These are phyloP conservation scores for Ceratocystis ficicola DNA, from an alignment of 2,329 filamentous ascomycete genomes.

Conservation along the genomic window DNA sequence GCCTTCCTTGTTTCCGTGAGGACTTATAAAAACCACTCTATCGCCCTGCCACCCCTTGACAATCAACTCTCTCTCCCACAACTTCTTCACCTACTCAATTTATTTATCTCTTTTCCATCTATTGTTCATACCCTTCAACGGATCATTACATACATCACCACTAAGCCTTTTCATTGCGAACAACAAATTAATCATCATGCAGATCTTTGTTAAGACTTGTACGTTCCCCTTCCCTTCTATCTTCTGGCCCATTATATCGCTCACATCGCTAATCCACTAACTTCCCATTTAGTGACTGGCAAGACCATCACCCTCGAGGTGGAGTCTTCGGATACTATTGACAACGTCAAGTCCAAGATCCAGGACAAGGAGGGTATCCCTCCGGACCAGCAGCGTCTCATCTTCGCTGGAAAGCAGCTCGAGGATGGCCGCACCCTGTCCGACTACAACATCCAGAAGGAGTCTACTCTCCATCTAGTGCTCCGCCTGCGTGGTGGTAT, in stretches of 20 bases:
- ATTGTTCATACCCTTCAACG: constrained; percentile 2
- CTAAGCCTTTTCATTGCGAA: constrained; percentile 10
- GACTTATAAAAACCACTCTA: constrained; percentile 17
- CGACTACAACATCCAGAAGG: constrained; percentile 97
- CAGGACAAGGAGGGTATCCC: constrained; percentile 90
- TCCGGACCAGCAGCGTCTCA: constrained; percentile 85
- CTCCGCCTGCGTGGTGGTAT: constrained; percentile 69
- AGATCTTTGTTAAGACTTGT: constrained; percentile 98
- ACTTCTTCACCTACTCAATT: constrained; percentile 17
- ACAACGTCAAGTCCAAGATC: constrained; percentile 91
- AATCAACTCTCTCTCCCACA: constrained; percentile 25
- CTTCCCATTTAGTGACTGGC: constrained; percentile 51
- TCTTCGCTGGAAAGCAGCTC: constrained; percentile 87
- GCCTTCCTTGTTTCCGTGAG: constrained; percentile 24
- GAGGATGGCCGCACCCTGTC: constrained; percentile 83
- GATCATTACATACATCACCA: not conserved
- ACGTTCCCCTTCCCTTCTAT: constrained; percentile 35
- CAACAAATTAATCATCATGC: constrained; percentile 44
- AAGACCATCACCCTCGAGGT: constrained; percentile 77
- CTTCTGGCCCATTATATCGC: constrained; percentile 27
- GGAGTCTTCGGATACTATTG: constrained; percentile 79
- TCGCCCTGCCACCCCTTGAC: constrained; percentile 28
- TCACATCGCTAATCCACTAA: constrained; percentile 38
- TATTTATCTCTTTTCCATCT: constrained; percentile 22
- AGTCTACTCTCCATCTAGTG: constrained; percentile 69